Percentiles rank a stretch among this genome's conserved stretches.
Evolutionary conservation across 495 filamentous ascomycete genomes (phyloP).

Genomic region (Hypoxylon lienhwacheense): DNA sequence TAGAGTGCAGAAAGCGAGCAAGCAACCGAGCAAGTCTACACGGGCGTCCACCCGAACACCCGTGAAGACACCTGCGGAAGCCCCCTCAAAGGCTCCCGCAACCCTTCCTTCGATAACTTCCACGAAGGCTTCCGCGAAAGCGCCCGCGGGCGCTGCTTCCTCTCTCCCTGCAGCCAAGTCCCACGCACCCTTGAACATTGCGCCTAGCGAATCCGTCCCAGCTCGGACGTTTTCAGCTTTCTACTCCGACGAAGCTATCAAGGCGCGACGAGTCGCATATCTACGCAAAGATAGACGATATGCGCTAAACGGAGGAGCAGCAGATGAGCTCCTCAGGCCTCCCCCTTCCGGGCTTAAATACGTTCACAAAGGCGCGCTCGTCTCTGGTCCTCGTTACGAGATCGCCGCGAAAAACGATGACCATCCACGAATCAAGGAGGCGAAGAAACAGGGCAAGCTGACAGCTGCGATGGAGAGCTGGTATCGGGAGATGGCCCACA

Average conservation of each 20-base stretch:
- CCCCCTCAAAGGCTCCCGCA: no score
- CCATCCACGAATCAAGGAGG: slow-evolving; percentile 34
- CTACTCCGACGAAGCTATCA: neutral
- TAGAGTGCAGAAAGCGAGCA: no score
- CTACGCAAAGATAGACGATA: slow-evolving; percentile 5
- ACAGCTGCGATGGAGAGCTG: slow-evolving; percentile 19
- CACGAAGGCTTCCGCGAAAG: no score
- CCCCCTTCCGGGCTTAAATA: slow-evolving; percentile 36
- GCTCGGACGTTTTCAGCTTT: no score
- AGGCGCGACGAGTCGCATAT: neutral
- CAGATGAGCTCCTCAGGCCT: slow-evolving; percentile 28
- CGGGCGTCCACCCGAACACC: no score
- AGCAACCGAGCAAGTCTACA: no score
- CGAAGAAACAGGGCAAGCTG: slow-evolving; percentile 1
- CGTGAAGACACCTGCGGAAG: no score
- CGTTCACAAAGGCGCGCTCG: neutral
- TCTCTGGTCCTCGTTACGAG: slow-evolving; percentile 18
- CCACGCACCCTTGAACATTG: neutral
- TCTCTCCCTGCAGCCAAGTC: neutral
- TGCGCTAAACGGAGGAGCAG: neutral
- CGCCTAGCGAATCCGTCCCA: no score
- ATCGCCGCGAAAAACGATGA: neutral
- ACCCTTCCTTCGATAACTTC: no score
- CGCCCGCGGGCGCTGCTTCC: neutral
- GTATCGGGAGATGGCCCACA: slow-evolving; percentile 22